Evolutionary conservation across 768 basidiomycete species (phyloP), one percentile per base, ranked within the genome.

Genomic region (Podaxis mareebaensis): DNA sequence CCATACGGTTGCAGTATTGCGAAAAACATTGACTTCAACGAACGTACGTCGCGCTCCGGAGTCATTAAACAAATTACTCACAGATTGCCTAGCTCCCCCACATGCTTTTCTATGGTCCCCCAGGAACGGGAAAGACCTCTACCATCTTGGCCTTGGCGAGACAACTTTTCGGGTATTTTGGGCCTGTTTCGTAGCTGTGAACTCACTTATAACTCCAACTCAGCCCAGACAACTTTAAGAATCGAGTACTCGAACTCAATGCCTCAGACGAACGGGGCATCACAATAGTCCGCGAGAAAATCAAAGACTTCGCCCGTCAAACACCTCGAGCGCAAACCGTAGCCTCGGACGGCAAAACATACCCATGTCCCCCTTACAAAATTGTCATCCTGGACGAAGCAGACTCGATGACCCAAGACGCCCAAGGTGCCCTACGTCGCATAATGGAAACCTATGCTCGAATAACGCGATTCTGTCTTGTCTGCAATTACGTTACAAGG

Each of bases 401-500:
- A 22, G 97, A 99, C 74, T 96, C 95, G 4, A 99, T 99, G 97
- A 99, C 97, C 4, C 96, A 99, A 77, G 97, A 99, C 72, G 97
- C 97, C 4, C 97, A 99, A 74, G 95, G 91, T 38, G 97, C 97
- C 0, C 80, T 99, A 44, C 84, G 97, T 46, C 86, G 97, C n/a
- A 99, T 99, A 73, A 99, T 99, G 97, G 97, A 99, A 76, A 96
- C 89, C n/a, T 95, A 99, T 70, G 93, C 93, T 17, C 85, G 91
- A 61, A 99, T 99, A 72, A 99, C 97, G 36, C 84, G 97, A 4
- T 99, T 99, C 78, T 99, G 97, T 75, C 81, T 99, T 22, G 94
- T 99, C 17, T 99, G 97, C 79, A 99, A 99, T 79, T 99, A 99
- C 74, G 97, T 99, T 52, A 99, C 97, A 3, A 85, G 97, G 96